Conservation (phyloP, 2,329 filamentous ascomycete species). For the Colletotrichum tabaci region DNA sequence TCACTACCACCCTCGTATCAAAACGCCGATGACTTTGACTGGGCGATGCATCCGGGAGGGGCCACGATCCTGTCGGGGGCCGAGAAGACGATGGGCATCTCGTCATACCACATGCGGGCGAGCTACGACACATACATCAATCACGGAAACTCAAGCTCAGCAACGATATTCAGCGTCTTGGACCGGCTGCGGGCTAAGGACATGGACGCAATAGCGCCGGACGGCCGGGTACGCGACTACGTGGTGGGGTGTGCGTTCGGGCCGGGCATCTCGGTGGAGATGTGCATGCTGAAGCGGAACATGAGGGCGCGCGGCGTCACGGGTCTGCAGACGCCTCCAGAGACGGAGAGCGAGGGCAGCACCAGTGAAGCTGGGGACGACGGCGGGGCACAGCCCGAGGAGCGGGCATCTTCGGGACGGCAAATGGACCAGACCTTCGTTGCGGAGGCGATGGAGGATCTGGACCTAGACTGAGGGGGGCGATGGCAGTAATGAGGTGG, state of each 20-base stretch:
- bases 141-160: constrained; percentile 78
- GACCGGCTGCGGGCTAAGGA: constrained; percentile 72
- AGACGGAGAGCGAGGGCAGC: constrained; percentile 67
- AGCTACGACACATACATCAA: constrained; percentile 78
- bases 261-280: constrained; percentile 78
- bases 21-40: constrained; percentile 75
- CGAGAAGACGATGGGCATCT: constrained; percentile 70
- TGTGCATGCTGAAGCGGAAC: constrained; percentile 74
- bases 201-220: constrained; percentile 71
- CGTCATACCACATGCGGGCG: constrained; percentile 76
- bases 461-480: constrained; percentile 45
- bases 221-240: constrained; percentile 66
- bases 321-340: constrained; percentile 66
- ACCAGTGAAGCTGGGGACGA: constrained; percentile 59
- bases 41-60: constrained; percentile 81
- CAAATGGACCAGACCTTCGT: constrained; percentile 43
- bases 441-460: constrained; percentile 43
- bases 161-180: constrained; percentile 79
- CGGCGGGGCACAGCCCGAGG: constrained; percentile 32
- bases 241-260: constrained; percentile 80
- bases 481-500: background rate
- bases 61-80: constrained; percentile 76
- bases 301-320: constrained; percentile 48
- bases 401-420: constrained; percentile 26
- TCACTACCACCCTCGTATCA: constrained; percentile 61